These are phyloP conservation scores for Solanum lignicaule DNA, from an alignment of 257 asterid genomes.

Conservation along the genomic window DNA sequence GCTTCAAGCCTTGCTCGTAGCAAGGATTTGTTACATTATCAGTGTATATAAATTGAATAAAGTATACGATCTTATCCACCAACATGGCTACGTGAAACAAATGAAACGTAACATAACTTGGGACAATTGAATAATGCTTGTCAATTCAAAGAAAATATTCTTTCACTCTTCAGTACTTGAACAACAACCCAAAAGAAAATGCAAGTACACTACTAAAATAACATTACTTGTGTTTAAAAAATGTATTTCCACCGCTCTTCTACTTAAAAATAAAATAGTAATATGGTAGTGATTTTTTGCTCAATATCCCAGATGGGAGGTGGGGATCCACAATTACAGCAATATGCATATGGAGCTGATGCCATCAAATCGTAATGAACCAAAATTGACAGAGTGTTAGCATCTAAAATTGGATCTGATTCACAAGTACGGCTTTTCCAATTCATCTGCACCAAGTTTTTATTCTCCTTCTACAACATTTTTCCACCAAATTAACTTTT, in stretches of 20 bases:
- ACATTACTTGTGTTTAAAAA: neutral
- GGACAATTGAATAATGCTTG: neutral
- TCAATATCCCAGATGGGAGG: neutral
- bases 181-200: neutral
- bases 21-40: neutral
- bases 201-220: neutral
- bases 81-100: neutral
- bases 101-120: neutral
- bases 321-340: slow-evolving; percentile 1
- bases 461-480: slow-evolving; percentile 25
- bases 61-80: neutral
- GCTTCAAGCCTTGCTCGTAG: neutral
- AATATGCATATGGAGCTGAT: neutral
- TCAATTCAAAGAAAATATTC: neutral
- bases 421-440: neutral
- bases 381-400: neutral
- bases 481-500: slow-evolving; percentile 1
- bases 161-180: neutral
- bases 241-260: neutral
- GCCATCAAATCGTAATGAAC: slow-evolving; percentile 2
- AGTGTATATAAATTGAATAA: neutral
- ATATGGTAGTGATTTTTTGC: neutral
- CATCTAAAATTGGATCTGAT: slow-evolving; percentile 1
- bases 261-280: neutral
- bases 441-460: slow-evolving; percentile 18